A percentile compares a stretch with the other conserved stretches of the same genome.
Evolutionary conservation across 495 filamentous ascomycete species (phyloP).

Genomic region (Xylaria cubensis): DNA sequence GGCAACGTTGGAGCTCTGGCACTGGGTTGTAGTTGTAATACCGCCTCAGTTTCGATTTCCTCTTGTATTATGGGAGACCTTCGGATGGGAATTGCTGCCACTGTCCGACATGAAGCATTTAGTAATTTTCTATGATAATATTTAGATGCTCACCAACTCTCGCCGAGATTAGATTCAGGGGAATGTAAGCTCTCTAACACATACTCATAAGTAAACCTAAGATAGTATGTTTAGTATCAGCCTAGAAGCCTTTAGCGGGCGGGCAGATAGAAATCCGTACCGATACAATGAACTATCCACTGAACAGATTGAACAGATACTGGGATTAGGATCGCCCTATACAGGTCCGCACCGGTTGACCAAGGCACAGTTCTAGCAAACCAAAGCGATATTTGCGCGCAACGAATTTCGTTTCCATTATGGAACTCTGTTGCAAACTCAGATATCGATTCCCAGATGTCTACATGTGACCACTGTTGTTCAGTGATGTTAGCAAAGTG

Average conservation of each 20-base stretch:
- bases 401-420: neutral
- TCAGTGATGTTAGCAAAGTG: neutral
- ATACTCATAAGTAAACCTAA: conserved; percentile 17
- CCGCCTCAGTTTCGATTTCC: too few species aligned
- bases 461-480: neutral
- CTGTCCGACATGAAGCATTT: neutral
- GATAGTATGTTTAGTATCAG: conserved; percentile 1
- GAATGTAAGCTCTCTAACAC: neutral
- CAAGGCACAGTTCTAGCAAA: neutral
- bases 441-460: neutral
- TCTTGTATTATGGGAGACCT: too few species aligned
- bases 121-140: neutral
- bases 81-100: conserved; percentile 18
- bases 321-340: neutral
- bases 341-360: neutral
- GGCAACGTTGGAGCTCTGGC: neutral
- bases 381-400: neutral
- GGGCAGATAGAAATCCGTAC: neutral
- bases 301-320: too few species aligned
- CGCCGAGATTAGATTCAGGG: neutral
- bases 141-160: neutral
- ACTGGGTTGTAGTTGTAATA: neutral
- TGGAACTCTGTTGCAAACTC: neutral
- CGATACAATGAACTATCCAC: conserved; percentile 7
- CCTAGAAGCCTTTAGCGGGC: neutral